A percentile compares a stretch with the other conserved stretches of the same genome.
Conservation (phyloP, 208 protist species). For the Leishmania mexicana region DNA sequence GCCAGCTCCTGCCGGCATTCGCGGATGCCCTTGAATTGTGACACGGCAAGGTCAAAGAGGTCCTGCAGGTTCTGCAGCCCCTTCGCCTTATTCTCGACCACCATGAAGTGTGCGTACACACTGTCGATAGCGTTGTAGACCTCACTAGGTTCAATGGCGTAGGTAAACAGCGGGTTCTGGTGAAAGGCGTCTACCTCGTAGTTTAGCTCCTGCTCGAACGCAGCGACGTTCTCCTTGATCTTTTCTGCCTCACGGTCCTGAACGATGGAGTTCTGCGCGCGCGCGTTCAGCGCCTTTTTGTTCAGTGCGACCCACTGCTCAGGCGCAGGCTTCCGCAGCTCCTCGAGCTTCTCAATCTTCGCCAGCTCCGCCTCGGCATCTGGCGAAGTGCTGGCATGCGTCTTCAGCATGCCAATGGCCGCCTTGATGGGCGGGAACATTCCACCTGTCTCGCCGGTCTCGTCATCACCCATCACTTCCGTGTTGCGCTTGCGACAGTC, state of each 20-base stretch:
- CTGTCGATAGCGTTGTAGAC: conserved; percentile 91
- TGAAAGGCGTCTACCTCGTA: conserved; percentile 83
- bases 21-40: conserved; percentile 93
- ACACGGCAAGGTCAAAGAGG: conserved; percentile 94
- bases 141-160: conserved; percentile 60
- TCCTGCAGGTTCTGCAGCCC: conserved; percentile 93
- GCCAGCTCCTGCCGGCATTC: conserved; percentile 92
- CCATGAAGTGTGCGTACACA: conserved; percentile 79
- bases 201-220: conserved; percentile 80
- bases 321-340: conserved; percentile 91
- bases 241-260: conserved; percentile 94
- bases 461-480: conserved; percentile 86
- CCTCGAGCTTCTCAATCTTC: conserved; percentile 92
- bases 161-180: conserved; percentile 87
- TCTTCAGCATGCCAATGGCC: conserved; percentile 92
- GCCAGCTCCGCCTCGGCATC: conserved; percentile 78
- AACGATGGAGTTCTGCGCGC: conserved; percentile 91
- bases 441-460: conserved; percentile 79
- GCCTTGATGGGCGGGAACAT: conserved; percentile 93
- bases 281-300: conserved; percentile 94
- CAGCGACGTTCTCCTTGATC: conserved; percentile 86
- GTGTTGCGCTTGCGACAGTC: conserved; percentile 89
- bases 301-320: conserved; percentile 91
- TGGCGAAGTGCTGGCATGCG: conserved; percentile 78
- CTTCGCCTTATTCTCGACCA: conserved; percentile 88